Evolutionary conservation across 2,329 filamentous ascomycete genomes (phyloP), one percentile per base, ranked within the genome.

Genomic region (Diaporthe amygdali): DNA sequence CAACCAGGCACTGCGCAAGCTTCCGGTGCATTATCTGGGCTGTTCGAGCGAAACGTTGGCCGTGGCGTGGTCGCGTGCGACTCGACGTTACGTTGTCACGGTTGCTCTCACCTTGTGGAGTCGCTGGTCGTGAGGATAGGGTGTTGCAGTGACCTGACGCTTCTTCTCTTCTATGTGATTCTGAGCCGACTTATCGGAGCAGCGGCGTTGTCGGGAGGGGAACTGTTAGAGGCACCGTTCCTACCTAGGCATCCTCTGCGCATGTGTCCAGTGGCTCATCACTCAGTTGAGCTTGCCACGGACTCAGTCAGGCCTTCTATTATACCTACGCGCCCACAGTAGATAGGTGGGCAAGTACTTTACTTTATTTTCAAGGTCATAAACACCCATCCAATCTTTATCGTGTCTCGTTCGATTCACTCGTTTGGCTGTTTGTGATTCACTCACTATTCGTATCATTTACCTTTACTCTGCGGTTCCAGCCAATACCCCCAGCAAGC

Each of bases 1-100:
- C 51, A 32, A n/a, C n/a, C n/a, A n/a, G n/a, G 17, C 49, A 30
- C 27, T 30, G 39, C 25, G 49, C 41, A 17, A 17, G 59, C 59
- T 47, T 14, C 59, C 27, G 14, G 20, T 49, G 59, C 59, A 49
- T 47, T 34, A 7, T 27, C n/a, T 34, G 59, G 59, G 56, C 41
- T 5, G 25, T 47, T 44, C 20, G 41, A 37, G 30, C 59, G 41
- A 47, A 63, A 63, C 59, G 59, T 63, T 63, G 41, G 59, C 59
- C 44, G 14, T 49, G 20, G 59, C 34, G 30, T 34, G 44, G 59
- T 49, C 44, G 59, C 59, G 20, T 64, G 59, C 44, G 20, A 49
- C 59, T 64, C 44, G 59, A 64, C 59, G 59, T 64, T 64, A 64
- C 59, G 44, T 64, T 64, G 59, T 64, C 59, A 63, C 27, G 41